A percentile compares a stretch with the other conserved stretches of the same genome.
phyloP scores from a whole-genome alignment of 192 early-diverging fungal genomes.

The Geosiphon pyriformis region DNA sequence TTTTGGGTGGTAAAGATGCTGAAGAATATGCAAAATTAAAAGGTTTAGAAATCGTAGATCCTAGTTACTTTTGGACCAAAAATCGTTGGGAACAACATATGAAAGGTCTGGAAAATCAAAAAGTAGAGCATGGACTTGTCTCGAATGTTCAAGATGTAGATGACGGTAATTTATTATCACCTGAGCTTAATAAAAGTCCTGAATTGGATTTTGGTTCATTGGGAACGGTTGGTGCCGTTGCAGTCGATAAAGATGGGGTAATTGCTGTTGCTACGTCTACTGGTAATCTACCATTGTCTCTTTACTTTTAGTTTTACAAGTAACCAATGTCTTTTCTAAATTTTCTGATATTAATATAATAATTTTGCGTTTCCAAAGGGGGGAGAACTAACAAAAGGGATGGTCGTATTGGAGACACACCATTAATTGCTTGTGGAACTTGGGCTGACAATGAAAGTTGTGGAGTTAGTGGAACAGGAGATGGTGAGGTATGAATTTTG shows the following conservation, averaged over 20 bases:
- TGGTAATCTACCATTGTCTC: no score
- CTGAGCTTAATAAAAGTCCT: background rate
- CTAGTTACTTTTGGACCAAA: conserved; percentile 37
- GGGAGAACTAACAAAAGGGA: conserved; percentile 40
- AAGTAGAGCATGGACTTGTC: no score
- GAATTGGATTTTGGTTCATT: conserved; percentile 19
- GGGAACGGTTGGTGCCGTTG: conserved; percentile 44
- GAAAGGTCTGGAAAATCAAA: conserved; percentile 19
- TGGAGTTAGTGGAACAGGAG: conserved; percentile 42
- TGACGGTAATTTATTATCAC: no score
- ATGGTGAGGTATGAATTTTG: conserved; percentile 36
- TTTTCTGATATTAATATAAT: background rate
- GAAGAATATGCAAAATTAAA: conserved; percentile 33
- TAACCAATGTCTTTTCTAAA: no score
- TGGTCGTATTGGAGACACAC: conserved; percentile 42
- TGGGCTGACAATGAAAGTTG: conserved; percentile 41
- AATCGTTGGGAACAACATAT: conserved; percentile 41
- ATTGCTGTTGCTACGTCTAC: conserved; percentile 42
- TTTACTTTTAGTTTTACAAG: no score
- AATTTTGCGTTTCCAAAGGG: conserved; percentile 7
- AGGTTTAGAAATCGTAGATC: conserved; percentile 39
- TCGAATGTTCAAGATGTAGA: background rate
- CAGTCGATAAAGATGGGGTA: conserved; percentile 34
- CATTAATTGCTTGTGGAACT: conserved; percentile 42
- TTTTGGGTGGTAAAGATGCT: conserved; percentile 35